Base-by-base conservation (phyloP, 805 yeast genomes). In the Komagataella ulmi region DNA sequence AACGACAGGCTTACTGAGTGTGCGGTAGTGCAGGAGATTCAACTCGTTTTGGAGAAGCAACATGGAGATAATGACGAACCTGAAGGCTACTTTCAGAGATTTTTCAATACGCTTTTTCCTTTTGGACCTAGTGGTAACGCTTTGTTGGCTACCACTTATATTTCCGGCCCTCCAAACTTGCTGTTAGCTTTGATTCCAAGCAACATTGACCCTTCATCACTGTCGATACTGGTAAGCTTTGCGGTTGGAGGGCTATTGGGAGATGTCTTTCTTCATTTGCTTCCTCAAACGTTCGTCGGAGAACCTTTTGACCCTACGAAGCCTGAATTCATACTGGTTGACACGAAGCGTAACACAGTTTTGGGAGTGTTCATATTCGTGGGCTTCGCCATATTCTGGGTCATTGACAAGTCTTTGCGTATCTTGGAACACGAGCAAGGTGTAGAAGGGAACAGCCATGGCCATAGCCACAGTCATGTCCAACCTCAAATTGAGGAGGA, bases 221-320 rank as follows among this genome's bases (percentile, higher is more conserved):
- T 83, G 44, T 69, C 79, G 7, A 61, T 76, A 23, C 63, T 85
- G 52, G 86, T 84, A 1, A 71, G 87, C 47, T 84, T 85, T 66
- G 90, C 91, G 12, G 75, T 81, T 49, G 93, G 93, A 47, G 86
- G 90, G 1, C 67, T 85, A 44, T 65, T 85, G 43, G 91, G 91
- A 47, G 91, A 85, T 61, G 80, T 84, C 1, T 82, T 85, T 55
- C 62, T 85, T 47, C 93, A 85, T 63, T 60, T 85, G 53, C 64
- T 85, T 48, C 93, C 93, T 3, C 85, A 82, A 58, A 76, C 81
- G 1, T 82, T 80, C 56, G 66, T 75, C 7, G 81, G 83, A 10
- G 80, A 78, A 53, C 65, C 70, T 1, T 58, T 66, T 47, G 76
- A 68, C 49, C 70, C 70, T 51, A 61, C 61, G 3, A 67, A 61